phyloP scores from a whole-genome alignment of 2,329 filamentous ascomycete species.

The Nothomitra cinnamomea region DNA sequence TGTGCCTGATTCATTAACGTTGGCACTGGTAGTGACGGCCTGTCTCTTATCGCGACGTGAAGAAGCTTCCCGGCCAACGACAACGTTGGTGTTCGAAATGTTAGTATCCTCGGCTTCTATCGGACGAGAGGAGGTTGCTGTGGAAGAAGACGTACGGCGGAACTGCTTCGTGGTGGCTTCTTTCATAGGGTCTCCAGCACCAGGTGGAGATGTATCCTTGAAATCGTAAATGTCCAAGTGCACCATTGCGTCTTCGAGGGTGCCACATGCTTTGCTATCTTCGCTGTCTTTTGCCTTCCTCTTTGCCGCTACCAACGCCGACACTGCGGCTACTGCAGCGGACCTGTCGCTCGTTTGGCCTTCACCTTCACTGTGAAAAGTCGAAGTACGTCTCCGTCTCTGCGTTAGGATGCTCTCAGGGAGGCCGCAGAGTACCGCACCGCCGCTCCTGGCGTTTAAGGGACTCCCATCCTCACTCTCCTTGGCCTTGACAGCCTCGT shows the following conservation, averaged over 20 bases:
- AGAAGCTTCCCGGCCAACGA: not conserved
- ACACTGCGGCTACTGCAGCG: not conserved
- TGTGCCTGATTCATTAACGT: not conserved
- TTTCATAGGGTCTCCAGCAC: not conserved
- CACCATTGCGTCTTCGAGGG: not conserved
- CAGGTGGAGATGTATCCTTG: not conserved
- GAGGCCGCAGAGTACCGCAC: not conserved
- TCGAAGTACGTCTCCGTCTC: slow-evolving; percentile 1
- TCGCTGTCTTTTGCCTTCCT: not conserved
- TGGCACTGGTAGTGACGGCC: not conserved
- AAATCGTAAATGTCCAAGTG: slow-evolving; percentile 1
- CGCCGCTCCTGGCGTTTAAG: not conserved
- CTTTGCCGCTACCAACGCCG: not conserved
- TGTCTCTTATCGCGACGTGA: not conserved
- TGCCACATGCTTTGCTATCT: not conserved
- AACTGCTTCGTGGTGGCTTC: not conserved
- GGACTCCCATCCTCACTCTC: not conserved
- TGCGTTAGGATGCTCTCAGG: not conserved
- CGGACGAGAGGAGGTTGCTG: too few species aligned
- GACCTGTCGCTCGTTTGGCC: not conserved
- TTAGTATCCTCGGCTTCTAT: not conserved
- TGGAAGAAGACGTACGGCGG: not conserved
- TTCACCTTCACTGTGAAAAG: not conserved
- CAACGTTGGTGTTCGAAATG: not conserved
- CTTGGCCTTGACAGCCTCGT: not conserved